Conservation (phyloP, 441 rosid genomes). For the Populus hybrid region DNA sequence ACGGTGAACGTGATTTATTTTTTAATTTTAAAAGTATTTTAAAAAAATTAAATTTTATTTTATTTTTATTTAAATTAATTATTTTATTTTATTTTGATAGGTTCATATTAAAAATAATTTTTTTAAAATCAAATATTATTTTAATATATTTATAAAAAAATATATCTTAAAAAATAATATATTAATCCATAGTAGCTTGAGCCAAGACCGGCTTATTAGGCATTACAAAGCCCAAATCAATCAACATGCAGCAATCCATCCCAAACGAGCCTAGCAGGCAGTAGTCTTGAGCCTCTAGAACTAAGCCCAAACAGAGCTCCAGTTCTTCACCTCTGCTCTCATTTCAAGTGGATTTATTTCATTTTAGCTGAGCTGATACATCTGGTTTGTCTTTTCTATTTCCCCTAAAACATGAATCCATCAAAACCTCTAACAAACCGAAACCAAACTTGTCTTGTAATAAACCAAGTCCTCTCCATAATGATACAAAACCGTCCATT, state of each 20-base stretch:
- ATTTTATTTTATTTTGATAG: no score
- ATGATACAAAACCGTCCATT: conserved; percentile 66
- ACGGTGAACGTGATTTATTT: no score
- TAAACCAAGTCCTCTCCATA: conserved; percentile 50
- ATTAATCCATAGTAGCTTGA: background rate
- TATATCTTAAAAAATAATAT: no score
- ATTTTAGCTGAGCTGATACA: background rate
- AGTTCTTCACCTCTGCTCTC: background rate
- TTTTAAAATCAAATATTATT: no score
- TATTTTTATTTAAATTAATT: no score
- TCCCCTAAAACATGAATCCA: background rate
- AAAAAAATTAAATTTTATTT: no score
- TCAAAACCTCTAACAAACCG: conserved; percentile 19
- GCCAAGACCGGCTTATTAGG: background rate
- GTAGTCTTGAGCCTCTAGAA: background rate
- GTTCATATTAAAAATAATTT: no score
- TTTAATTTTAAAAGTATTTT: no score
- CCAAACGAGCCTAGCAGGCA: background rate
- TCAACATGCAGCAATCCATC: background rate
- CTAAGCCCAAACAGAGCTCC: background rate
- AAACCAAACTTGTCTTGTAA: conserved; percentile 22
- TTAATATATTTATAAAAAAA: no score
- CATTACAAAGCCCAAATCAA: background rate
- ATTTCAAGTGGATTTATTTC: background rate
- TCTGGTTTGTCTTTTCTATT: no score